A percentile compares a stretch with the other conserved stretches of the same genome.
These are phyloP conservation scores for Epichloe coenophiala DNA, from an alignment of 2,329 filamentous ascomycete species.

Conservation along the genomic window DNA sequence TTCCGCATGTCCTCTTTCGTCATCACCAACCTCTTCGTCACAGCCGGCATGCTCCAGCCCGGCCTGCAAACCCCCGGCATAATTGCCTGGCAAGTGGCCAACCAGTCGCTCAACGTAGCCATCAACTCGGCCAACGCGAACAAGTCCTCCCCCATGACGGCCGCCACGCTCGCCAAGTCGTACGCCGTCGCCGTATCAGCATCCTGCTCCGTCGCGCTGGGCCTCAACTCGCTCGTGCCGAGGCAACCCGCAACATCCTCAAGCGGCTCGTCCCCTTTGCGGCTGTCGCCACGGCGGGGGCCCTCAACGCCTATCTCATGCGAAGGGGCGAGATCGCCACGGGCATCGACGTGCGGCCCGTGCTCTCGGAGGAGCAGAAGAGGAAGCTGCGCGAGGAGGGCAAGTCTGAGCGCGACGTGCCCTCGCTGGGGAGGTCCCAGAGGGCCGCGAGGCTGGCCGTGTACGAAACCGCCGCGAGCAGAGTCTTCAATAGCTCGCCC, in stretches of 20 bases:
- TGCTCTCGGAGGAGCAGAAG: slow-evolving; percentile 59
- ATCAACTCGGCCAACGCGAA: slow-evolving; percentile 98
- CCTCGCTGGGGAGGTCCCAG: slow-evolving; percentile 71
- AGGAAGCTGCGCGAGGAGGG: slow-evolving; percentile 40
- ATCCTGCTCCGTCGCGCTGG: slow-evolving; percentile 85
- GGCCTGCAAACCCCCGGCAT: slow-evolving; percentile 69
- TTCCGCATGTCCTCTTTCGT: slow-evolving; percentile 98
- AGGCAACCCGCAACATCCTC: slow-evolving; percentile 62
- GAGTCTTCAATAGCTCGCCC: slow-evolving; percentile 85
- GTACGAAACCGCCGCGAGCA: slow-evolving; percentile 78
- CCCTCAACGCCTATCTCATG: slow-evolving; percentile 95
- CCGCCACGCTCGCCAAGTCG: slow-evolving; percentile 69
- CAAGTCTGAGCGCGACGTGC: slow-evolving; percentile 48
- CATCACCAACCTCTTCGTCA: slow-evolving; percentile 85
- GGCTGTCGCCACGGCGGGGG: slow-evolving; percentile 81
- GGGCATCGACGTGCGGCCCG: slow-evolving; percentile 86
- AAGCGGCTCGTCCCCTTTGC: slow-evolving; percentile 89
- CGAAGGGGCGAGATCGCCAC: slow-evolving; percentile 85
- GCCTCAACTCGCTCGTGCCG: slow-evolving; percentile 80
- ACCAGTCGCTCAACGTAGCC: slow-evolving; percentile 95
- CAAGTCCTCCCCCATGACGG: slow-evolving; percentile 83
- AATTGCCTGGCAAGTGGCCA: slow-evolving; percentile 85
- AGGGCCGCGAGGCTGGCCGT: slow-evolving; percentile 83
- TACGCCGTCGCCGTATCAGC: slow-evolving; percentile 87
- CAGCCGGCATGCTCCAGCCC: slow-evolving; percentile 91